Evolutionary conservation across 2,329 filamentous ascomycete species (phyloP).

Genomic region (Ceratocystis albifundus): DNA sequence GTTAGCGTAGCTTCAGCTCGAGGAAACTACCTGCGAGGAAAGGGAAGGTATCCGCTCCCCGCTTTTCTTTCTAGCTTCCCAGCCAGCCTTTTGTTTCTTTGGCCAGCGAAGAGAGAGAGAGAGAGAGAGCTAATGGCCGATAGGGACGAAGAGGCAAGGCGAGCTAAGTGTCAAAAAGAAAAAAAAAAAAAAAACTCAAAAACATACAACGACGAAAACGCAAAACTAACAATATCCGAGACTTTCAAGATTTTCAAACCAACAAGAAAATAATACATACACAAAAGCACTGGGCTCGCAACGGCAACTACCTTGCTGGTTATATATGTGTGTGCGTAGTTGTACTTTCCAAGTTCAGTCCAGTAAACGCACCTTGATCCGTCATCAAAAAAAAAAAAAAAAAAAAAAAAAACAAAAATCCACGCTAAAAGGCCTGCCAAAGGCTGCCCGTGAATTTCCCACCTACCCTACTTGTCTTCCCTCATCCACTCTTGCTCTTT

Average conservation of each 20-base stretch:
- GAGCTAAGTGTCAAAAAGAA: too few species aligned
- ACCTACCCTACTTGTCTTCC: constrained; percentile 3
- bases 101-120: too few species aligned
- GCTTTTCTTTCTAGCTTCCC: too few species aligned
- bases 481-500: neutral
- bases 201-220: neutral
- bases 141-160: too few species aligned
- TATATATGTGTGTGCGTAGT: neutral
- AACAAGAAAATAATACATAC: neutral
- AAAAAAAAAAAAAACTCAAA: neutral
- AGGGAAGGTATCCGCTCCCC: too few species aligned
- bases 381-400: too few species aligned
- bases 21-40: too few species aligned
- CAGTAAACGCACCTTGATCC: constrained; percentile 12
- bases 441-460: constrained; percentile 1
- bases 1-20: too few species aligned
- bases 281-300: constrained; percentile 9
- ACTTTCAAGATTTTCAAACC: neutral
- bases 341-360: constrained; percentile 4
- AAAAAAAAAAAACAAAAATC: too few species aligned
- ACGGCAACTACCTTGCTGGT: constrained; percentile 9
- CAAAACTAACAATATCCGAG: neutral
- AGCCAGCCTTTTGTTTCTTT: too few species aligned
- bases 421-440: constrained; percentile 10
- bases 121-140: too few species aligned